These are phyloP conservation scores for Meyerozyma sp. DNA, from an alignment of 1,139 yeast species.

Conservation along the genomic window DNA sequence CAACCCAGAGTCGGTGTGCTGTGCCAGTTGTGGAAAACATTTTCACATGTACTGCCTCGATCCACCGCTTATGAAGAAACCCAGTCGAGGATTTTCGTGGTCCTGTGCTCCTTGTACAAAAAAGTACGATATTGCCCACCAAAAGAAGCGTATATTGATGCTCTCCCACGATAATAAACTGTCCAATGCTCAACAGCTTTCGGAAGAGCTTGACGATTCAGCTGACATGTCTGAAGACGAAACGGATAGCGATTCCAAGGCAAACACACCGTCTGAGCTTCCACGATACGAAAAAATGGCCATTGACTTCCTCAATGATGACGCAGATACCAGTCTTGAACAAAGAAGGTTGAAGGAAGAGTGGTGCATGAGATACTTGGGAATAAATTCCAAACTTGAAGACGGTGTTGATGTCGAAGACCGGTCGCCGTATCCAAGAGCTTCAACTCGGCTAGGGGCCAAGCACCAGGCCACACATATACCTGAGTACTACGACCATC, in stretches of 20 bases:
- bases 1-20: conserved; percentile 66
- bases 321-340: conserved; percentile 31
- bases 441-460: conserved; percentile 72
- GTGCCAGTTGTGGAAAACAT: conserved; percentile 68
- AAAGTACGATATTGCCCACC: conserved; percentile 34
- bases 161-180: conserved; percentile 40
- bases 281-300: conserved; percentile 64
- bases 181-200: conserved; percentile 31
- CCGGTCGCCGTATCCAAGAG: conserved; percentile 72
- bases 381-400: conserved; percentile 70
- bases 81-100: conserved; percentile 90
- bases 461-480: conserved; percentile 67
- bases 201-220: conserved; percentile 18
- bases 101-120: conserved; percentile 78
- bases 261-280: conserved; percentile 9
- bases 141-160: conserved; percentile 34
- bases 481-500: conserved; percentile 64
- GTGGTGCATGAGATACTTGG: conserved; percentile 81
- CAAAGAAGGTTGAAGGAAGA: conserved; percentile 53
- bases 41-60: conserved; percentile 84
- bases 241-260: neutral
- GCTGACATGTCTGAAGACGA: conserved; percentile 7
- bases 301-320: conserved; percentile 44
- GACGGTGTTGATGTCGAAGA: conserved; percentile 79
- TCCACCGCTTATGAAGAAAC: conserved; percentile 77